Evolutionary conservation across 148 eudicot species (phyloP), one percentile per base, ranked within the genome.

Genomic region (Spergularia marina): DNA sequence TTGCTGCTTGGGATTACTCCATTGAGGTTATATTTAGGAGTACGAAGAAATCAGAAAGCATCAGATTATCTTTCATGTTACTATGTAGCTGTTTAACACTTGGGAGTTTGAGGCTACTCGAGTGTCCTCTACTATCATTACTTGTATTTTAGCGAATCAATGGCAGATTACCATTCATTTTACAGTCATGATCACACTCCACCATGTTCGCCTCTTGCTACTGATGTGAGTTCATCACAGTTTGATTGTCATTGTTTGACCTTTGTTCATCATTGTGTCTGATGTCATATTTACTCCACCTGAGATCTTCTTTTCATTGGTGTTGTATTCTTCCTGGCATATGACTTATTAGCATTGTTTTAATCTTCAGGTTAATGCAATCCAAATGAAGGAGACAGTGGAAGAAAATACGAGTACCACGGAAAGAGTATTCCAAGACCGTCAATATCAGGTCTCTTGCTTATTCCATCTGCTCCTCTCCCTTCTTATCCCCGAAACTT

Each of bases 351-450:
- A 55, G 66, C 13, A 63, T 47, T 79, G 56, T 72, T 71, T 65
- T 71, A 67, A 71, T 72, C 76, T 75, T 40, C 89, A 94, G 98
- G 98, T 94, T 61, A 94, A 94, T 85, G 97, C 98, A 49, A 92
- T 94, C 52, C 98, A 94, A 80, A 90, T 94, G 97, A 94, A 92
- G 82, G 98, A 94, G 84, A 91, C 98, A 5, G 97, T 91, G 60
- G 98, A 94, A 80, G 98, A 94, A 84, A 91, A 94, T 77, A 85
- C 97, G 16, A 92, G 91, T 84, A 94, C 98, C 30, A 94, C 98
- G 0, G 97, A 94, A 78, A 85, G 98, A 84, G 98, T 94, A 68
- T 94, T 94, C 80, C 98, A 94, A 80, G 98, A 94, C 75, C 98
- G 98, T 78, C 98, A 94, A 87, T 94, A 94, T 82, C 98, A 94